Conservation (phyloP, 192 early-diverging fungal species). For the Mortierella antarctica region DNA sequence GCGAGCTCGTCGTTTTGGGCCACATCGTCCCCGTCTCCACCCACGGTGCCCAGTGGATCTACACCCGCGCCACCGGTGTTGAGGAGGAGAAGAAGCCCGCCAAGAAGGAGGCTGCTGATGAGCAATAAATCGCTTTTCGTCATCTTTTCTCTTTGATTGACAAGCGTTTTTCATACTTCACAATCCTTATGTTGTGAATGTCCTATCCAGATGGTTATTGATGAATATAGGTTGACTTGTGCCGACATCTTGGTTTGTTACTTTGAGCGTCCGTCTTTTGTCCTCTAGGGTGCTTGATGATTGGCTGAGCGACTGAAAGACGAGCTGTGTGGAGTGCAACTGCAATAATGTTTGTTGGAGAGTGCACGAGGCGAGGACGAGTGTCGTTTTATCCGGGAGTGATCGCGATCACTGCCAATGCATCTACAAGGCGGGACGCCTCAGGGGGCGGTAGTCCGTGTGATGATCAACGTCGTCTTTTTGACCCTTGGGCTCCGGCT, state of each 20-base stretch:
- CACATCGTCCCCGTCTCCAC: slow-evolving; percentile 90
- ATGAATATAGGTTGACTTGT: no score
- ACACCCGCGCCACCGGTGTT: slow-evolving; percentile 71
- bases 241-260: no score
- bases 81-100: slow-evolving; percentile 61
- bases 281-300: no score
- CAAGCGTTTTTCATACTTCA: not conserved
- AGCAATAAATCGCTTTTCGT: slow-evolving; percentile 45
- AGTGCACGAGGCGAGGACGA: no score
- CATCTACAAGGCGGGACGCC: not conserved
- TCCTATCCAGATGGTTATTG: not conserved
- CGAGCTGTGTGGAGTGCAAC: no score
- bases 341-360: no score
- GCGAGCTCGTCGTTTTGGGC: slow-evolving; percentile 92
- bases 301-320: no score
- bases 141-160: not conserved
- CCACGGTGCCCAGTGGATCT: slow-evolving; percentile 93
- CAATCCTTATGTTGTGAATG: not conserved
- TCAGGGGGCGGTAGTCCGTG: not conserved
- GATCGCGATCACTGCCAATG: no score
- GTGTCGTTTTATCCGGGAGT: no score
- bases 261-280: no score
- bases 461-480: slow-evolving; percentile 1
- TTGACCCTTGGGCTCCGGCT: no score
- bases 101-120: slow-evolving; percentile 45